Evolutionary conservation across 805 yeast species (phyloP), one percentile per base, ranked within the genome.

Genomic region (Candida xyloterini): DNA sequence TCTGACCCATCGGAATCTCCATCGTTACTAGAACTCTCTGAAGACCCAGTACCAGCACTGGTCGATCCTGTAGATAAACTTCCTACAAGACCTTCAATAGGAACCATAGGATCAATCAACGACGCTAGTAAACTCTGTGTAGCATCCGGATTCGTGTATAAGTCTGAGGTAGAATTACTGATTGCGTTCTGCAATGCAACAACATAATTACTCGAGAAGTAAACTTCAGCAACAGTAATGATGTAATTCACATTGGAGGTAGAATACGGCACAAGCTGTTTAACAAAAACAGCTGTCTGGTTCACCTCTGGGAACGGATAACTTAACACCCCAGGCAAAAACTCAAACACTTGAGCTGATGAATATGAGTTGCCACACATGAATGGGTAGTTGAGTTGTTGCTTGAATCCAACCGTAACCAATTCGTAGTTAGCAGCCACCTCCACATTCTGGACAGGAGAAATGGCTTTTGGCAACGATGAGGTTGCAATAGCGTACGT

Each of bases 161-260:
- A 59, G 16, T 52, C 42, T 3, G 95, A 85, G n/a, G 66, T 51
- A 0, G 70, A 48, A 42, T 79, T 64, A 35, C 67, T 63, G 30
- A 91, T 60, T 27, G 70, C 60, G 13, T 62, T 62, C 43, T 76
- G 75, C 47, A 91, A 68, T 0, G 66, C 57, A 1, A 59, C 51
- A 13, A 85, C 72, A 22, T 72, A 63, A 10, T 62, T 59, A 9
- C 65, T 59, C 15, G 95, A 95, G 66, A 88, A 83, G 59, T 84
- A 88, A 40, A 87, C 83, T 59, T 84, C 84, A 6, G 97, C 98
- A 45, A 90, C 85, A 0, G 97, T 84, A 40, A 86, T 86, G 44
- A 88, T 74, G 61, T 87, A 91, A 33, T 68, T 68, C 35, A 69
- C 70, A 10, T 63, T 64, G 1, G 67, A 40, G 2, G 86, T 74